phyloP scores from a whole-genome alignment of 768 basidiomycete species.

The Amanita rubescens region DNA sequence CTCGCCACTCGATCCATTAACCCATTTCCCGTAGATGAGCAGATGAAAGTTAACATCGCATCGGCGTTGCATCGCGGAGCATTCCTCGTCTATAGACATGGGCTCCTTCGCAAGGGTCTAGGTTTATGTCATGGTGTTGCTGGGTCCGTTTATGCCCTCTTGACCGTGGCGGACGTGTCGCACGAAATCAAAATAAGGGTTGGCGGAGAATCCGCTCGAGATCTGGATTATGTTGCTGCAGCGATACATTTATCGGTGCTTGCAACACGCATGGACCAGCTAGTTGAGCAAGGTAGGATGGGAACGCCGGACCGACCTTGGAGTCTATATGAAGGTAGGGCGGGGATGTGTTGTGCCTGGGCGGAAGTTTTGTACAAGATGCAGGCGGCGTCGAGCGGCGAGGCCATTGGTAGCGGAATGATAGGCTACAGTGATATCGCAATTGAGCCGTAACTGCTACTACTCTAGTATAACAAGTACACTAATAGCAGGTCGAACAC shows the following conservation, averaged over 20 bases:
- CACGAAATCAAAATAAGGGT: slow-evolving; percentile 17
- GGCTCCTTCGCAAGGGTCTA: slow-evolving; percentile 49
- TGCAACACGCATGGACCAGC: slow-evolving; percentile 29
- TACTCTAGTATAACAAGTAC: no score
- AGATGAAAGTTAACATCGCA: slow-evolving; percentile 20
- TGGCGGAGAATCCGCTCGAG: neutral
- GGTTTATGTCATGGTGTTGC: slow-evolving; percentile 54
- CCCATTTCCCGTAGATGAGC: slow-evolving; percentile 15
- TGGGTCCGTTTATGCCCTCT: slow-evolving; percentile 46
- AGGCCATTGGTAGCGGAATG: slow-evolving; percentile 25
- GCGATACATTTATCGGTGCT: slow-evolving; percentile 17
- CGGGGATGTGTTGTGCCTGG: slow-evolving; percentile 55
- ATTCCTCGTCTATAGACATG: slow-evolving; percentile 36
- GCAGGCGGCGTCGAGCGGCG: slow-evolving; percentile 11
- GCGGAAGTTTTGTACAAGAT: slow-evolving; percentile 32
- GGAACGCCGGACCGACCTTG: slow-evolving; percentile 40
- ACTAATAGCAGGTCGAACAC: no score
- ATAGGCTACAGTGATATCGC: slow-evolving; percentile 35
- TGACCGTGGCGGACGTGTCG: slow-evolving; percentile 40
- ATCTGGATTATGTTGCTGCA: slow-evolving; percentile 4
- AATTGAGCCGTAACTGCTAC: neutral
- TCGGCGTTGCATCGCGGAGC: slow-evolving; percentile 32
- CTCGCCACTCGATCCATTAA: slow-evolving; percentile 16
- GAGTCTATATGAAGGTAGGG: slow-evolving; percentile 52
- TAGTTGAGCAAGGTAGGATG: slow-evolving; percentile 32